Conservation (phyloP, 768 basidiomycete species). For the Pleurotus ostreatus region DNA sequence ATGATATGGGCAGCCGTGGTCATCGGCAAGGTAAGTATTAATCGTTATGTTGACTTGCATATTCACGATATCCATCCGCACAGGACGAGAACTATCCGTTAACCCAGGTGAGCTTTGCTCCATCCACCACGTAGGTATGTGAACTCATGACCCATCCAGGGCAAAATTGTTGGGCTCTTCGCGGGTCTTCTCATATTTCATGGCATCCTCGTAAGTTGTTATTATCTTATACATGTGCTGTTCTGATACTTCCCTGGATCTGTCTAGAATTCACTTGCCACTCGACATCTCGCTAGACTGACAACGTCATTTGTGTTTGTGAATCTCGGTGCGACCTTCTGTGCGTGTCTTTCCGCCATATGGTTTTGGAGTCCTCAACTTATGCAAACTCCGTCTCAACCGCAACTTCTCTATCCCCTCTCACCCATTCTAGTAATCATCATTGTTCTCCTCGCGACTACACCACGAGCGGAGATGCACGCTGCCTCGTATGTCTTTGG, state of each 20-base stretch:
- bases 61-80: conserved; percentile 6
- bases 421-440: conserved; percentile 62
- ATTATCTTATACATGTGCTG: background rate
- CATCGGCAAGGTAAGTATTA: conserved; percentile 38
- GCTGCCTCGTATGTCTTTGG: conserved; percentile 78
- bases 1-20: conserved; percentile 81
- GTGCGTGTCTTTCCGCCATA: conserved; percentile 29
- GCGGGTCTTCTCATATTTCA: conserved; percentile 72
- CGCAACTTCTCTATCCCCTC: background rate
- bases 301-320: conserved; percentile 82
- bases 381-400: background rate
- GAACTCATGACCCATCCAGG: conserved; percentile 23
- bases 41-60: no score
- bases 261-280: conserved; percentile 64
- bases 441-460: conserved; percentile 76
- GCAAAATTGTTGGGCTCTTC: conserved; percentile 78
- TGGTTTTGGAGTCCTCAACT: background rate
- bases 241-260: background rate
- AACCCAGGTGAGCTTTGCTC: conserved; percentile 33
- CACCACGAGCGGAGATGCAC: conserved; percentile 75
- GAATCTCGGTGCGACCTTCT: conserved; percentile 75
- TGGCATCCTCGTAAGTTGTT: conserved; percentile 53
- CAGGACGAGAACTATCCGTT: conserved; percentile 57
- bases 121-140: background rate
- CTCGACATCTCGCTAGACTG: conserved; percentile 67